Conservation (phyloP, 2,329 filamentous ascomycete genomes). For the Hypomyces perniciosus region DNA sequence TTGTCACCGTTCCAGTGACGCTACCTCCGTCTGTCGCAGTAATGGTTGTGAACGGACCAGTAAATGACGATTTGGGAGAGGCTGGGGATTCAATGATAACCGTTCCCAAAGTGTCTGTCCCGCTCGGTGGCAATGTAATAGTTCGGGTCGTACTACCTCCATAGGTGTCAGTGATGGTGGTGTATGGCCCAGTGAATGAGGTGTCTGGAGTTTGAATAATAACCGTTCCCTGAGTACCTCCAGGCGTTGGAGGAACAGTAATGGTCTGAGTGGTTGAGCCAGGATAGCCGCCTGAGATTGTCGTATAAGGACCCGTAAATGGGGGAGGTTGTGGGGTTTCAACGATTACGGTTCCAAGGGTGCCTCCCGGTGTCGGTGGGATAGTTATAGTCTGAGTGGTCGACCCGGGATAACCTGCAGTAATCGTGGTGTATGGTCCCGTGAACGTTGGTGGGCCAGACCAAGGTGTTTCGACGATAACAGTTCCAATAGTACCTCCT, state of each 20-base stretch:
- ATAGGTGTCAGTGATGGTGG: constrained; percentile 13
- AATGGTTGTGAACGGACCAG: constrained; percentile 2
- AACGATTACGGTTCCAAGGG: not conserved
- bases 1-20: too few species aligned
- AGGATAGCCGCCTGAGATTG: not conserved
- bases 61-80: not conserved
- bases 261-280: not conserved
- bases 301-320: not conserved
- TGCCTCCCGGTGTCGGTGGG: not conserved
- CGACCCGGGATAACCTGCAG: not conserved
- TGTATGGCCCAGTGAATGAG: constrained; percentile 15
- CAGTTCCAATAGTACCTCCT: not conserved
- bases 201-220: constrained; percentile 8
- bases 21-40: not conserved
- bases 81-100: not conserved
- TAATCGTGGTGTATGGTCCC: not conserved
- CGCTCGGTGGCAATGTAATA: constrained; percentile 7
- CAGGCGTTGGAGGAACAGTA: not conserved
- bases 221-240: constrained; percentile 5
- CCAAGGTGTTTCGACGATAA: constrained; percentile 1
- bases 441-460: not conserved
- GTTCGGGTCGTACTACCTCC: constrained; percentile 10
- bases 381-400: not conserved
- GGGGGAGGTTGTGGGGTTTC: not conserved
- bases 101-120: not conserved